Evolutionary conservation across 805 yeast genomes (phyloP).

Genomic region (Saccharomycopsis vini): DNA sequence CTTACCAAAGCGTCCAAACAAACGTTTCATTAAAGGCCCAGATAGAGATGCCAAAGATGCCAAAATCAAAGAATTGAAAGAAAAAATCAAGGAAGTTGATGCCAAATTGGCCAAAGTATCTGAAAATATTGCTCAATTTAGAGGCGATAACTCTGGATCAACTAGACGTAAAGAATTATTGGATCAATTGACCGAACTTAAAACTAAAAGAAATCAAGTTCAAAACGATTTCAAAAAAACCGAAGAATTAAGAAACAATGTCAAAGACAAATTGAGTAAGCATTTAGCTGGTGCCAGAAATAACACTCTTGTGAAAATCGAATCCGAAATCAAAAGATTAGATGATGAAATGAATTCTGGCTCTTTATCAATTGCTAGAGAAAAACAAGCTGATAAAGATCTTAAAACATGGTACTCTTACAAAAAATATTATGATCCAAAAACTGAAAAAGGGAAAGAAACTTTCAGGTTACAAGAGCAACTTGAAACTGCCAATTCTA

Average conservation of each 20-base stretch:
- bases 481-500: slow-evolving; percentile 64
- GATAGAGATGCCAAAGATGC: slow-evolving; percentile 58
- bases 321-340: slow-evolving; percentile 50
- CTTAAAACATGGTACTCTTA: slow-evolving; percentile 74
- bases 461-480: too few species aligned
- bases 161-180: slow-evolving; percentile 46
- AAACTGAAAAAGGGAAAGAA: too few species aligned
- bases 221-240: slow-evolving; percentile 40
- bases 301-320: slow-evolving; percentile 61
- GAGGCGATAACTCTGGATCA: slow-evolving; percentile 38
- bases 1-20: slow-evolving; percentile 24
- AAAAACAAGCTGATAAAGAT: slow-evolving; percentile 77
- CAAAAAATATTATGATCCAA: slow-evolving; percentile 68
- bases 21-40: slow-evolving; percentile 64
- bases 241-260: slow-evolving; percentile 35
- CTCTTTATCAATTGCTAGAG: slow-evolving; percentile 78
- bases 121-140: slow-evolving; percentile 43
- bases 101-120: slow-evolving; percentile 41
- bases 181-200: slow-evolving; percentile 37
- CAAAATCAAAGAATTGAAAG: slow-evolving; percentile 43
- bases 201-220: too few species aligned
- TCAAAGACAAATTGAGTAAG: slow-evolving; percentile 64
- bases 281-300: slow-evolving; percentile 60
- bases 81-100: slow-evolving; percentile 58
- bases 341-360: slow-evolving; percentile 77